Base-by-base conservation (phyloP, 768 basidiomycete genomes). In the Leccinum sublutescens region DNA sequence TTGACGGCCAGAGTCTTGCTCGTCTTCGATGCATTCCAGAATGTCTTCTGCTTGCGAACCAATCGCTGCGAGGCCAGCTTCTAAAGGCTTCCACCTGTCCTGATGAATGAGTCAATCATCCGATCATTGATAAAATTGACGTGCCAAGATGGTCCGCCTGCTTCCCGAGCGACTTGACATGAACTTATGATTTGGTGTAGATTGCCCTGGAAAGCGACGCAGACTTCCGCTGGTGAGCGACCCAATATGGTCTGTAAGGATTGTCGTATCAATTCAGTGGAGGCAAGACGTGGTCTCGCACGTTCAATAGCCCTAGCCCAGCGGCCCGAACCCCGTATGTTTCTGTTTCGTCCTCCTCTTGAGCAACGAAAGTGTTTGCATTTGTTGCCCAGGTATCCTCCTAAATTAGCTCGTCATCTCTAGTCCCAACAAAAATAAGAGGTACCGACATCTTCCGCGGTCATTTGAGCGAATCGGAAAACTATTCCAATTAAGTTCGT, bases 291-390 rank as follows among this genome's bases (percentile, higher is more conserved):
- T 34, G 6, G 33, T 23, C 8, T 68, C 72, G 33, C 71, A 97
- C 95, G 33, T 81, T 80, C 53, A 96, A 75, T 36, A 98, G 74
- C 67, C 98, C 96, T 65, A 94, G 88, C 3, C 88, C 88, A 4
- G 92, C 89, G 2, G 92, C 83, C 36, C 97, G 82, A 34, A 93
- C 81, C 56, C 90, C 91, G 68, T 94, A 95, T 2, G 80, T 70
- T 55, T 90, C 85, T 1, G 87, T 87, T 61, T 96, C 94, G 60
- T 98, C 96, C 55, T 97, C 93, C 68, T 98, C 95, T 69, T 98
- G 93, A 25, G 89, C 88, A 31, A 98, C 87, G 67, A 98, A 98
- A 3, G 89, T 85, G 64, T 98, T 98, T 4, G 92, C 86, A 65
- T 97, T 90, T 55, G 80, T 84, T 2, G 85, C 83, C 96, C 96